Conservation (phyloP, 768 basidiomycete species). For the Naganishia randhawae region DNA sequence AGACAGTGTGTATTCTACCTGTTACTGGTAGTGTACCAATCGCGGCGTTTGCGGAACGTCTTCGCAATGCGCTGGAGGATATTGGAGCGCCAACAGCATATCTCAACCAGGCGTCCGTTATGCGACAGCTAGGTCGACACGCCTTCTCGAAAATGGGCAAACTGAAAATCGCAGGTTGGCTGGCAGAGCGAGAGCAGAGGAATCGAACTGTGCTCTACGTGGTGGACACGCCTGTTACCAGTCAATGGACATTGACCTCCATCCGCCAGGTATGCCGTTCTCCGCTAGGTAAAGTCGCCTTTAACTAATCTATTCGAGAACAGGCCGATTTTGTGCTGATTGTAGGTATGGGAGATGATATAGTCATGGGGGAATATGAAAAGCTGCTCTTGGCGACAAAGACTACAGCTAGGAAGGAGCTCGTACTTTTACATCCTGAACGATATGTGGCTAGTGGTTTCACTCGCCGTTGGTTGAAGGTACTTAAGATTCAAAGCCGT, state of each 20-base stretch:
- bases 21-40: constrained; percentile 82
- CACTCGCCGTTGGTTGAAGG: constrained; percentile 93
- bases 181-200: constrained; percentile 77
- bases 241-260: constrained; percentile 97
- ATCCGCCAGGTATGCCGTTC: constrained; percentile 70
- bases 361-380: constrained; percentile 85
- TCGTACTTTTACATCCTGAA: constrained; percentile 88
- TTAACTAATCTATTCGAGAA: constrained; percentile 25
- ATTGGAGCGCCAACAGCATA: constrained; percentile 91
- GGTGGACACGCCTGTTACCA: constrained; percentile 88
- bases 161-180: constrained; percentile 87
- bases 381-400: constrained; percentile 88
- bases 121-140: constrained; percentile 84
- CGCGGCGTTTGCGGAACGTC: constrained; percentile 80
- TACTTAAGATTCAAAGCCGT: constrained; percentile 43
- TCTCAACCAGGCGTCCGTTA: constrained; percentile 89
- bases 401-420: constrained; percentile 96
- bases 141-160: constrained; percentile 96
- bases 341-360: constrained; percentile 86
- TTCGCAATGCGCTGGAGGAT: constrained; percentile 80
- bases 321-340: constrained; percentile 91
- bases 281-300: not conserved
- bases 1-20: constrained; percentile 90
- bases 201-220: constrained; percentile 92
- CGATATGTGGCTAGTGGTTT: constrained; percentile 82